phyloP scores from a whole-genome alignment of 345 rosid species.

The Bretschneidera sinensis region DNA sequence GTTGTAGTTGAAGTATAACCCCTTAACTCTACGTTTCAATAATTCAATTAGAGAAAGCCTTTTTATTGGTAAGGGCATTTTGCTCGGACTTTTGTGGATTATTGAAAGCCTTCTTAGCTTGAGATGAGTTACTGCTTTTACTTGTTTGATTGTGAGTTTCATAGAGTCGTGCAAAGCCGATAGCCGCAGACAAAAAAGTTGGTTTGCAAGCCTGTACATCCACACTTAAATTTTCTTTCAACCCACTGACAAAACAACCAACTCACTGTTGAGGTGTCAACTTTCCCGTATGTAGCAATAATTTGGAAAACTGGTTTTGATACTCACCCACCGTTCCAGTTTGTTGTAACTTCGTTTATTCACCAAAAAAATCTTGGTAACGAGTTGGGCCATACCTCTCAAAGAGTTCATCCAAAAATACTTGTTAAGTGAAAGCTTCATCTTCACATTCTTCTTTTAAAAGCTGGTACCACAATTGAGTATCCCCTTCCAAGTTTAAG shows the following conservation, averaged over 20 bases:
- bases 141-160: neutral
- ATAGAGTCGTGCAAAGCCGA: neutral
- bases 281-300: neutral
- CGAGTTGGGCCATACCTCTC: neutral
- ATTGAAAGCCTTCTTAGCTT: neutral
- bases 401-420: neutral
- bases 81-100: accelerated
- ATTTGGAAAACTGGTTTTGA: neutral
- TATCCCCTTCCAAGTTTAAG: conserved; percentile 6
- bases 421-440: no score
- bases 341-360: neutral
- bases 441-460: neutral
- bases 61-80: neutral
- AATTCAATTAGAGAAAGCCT: neutral
- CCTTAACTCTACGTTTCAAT: neutral
- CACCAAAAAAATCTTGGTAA: conserved; percentile 5
- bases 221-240: neutral
- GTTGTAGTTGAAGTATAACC: neutral
- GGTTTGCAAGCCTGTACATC: neutral
- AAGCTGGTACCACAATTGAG: neutral
- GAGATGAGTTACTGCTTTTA: no score
- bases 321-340: neutral
- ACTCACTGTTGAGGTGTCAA: neutral
- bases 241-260: neutral
- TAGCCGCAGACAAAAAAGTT: neutral